Evolutionary conservation across 2,329 filamentous ascomycete species (phyloP).

Genomic region (Leptosphaerulina australis): DNA sequence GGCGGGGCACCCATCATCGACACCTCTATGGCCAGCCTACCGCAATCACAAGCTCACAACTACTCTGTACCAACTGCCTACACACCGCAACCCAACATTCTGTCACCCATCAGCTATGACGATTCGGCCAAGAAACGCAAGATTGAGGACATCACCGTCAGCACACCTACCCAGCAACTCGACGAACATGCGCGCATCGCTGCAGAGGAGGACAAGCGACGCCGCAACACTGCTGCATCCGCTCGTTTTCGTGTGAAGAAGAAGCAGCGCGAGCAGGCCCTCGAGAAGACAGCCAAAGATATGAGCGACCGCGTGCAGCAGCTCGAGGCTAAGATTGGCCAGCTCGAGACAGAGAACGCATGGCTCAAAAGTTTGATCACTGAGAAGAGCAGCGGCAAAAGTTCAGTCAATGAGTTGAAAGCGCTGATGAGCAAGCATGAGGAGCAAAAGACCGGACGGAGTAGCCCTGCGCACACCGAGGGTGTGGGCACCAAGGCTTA

Average conservation of each 20-base stretch:
- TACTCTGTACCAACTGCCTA: conserved; percentile 38
- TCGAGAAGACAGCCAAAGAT: conserved; percentile 59
- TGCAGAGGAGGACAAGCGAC: conserved; percentile 60
- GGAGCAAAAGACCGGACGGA: conserved; percentile 41
- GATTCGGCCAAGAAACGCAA: conserved; percentile 54
- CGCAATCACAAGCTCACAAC: conserved; percentile 33
- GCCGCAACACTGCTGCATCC: conserved; percentile 60
- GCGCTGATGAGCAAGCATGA: conserved; percentile 45
- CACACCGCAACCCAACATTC: conserved; percentile 34
- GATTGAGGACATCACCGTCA: conserved; percentile 44
- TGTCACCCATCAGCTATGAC: conserved; percentile 41
- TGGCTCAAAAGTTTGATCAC: conserved; percentile 60
- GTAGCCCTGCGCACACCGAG: conserved; percentile 45
- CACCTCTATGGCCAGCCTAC: conserved; percentile 37
- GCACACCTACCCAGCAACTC: conserved; percentile 42
- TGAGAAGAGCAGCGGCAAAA: conserved; percentile 54
- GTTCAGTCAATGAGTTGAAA: conserved; percentile 39
- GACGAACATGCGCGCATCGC: conserved; percentile 56
- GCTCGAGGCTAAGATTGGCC: conserved; percentile 60
- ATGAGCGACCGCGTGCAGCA: conserved; percentile 58
- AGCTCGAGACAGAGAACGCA: conserved; percentile 60
- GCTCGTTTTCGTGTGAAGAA: conserved; percentile 62
- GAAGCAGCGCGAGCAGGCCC: conserved; percentile 60
- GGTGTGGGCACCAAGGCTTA: conserved; percentile 46
- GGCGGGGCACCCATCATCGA: conserved; percentile 39